These are phyloP conservation scores for Candida sanyaensis DNA, from an alignment of 1,139 yeast species.

Conservation along the genomic window DNA sequence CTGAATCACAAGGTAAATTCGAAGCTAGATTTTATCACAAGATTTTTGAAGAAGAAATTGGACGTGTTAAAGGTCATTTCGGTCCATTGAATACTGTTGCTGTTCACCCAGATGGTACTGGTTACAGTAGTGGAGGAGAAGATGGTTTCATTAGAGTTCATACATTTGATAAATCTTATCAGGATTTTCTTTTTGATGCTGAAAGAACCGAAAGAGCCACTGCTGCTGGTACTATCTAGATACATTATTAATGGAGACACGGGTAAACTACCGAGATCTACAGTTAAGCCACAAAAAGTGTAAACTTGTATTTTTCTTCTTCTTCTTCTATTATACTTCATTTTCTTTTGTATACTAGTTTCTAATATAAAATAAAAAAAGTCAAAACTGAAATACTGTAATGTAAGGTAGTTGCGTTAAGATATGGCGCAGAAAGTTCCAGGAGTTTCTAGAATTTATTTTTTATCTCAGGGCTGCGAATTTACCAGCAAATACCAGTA, in stretches of 20 bases:
- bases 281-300: background rate
- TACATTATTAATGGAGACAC: background rate
- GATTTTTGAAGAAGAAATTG: conserved; percentile 92
- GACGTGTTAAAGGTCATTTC: conserved; percentile 97
- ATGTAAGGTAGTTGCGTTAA: background rate
- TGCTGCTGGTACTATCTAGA: conserved; percentile 31
- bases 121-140: conserved; percentile 96
- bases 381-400: background rate
- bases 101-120: conserved; percentile 91
- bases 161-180: conserved; percentile 88
- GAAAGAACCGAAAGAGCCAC: conserved; percentile 72
- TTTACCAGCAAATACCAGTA: background rate
- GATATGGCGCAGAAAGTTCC: background rate
- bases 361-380: background rate
- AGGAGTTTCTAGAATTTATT: background rate
- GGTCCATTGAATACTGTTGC: conserved; percentile 97
- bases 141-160: conserved; percentile 97
- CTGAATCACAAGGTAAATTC: conserved; percentile 92
- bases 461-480: conserved; percentile 1
- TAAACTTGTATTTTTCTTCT: background rate
- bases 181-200: conserved; percentile 89
- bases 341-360: background rate
- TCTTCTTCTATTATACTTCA: background rate
- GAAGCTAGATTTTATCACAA: conserved; percentile 97
- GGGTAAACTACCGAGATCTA: no score